These are phyloP conservation scores for Rhizopus arrhizus DNA, from an alignment of 371 early-diverging fungal species.

Conservation along the genomic window DNA sequence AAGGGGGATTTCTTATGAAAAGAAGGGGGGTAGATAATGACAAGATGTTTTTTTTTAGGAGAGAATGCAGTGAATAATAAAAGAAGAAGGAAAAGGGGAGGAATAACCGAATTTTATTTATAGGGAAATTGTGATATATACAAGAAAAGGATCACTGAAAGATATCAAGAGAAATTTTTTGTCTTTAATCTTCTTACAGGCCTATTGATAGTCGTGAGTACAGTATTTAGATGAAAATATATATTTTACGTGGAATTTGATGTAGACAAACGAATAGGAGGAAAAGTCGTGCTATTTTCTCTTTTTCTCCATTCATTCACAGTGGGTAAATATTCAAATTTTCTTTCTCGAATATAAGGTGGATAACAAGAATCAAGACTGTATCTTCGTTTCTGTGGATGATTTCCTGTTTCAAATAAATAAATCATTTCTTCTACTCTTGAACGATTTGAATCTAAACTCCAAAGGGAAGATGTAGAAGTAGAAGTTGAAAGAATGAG, in stretches of 20 bases:
- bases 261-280: conserved; percentile 4
- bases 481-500: not conserved
- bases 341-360: conserved; percentile 12
- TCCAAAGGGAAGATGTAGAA: not conserved
- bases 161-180: not conserved
- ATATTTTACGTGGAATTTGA: conserved; percentile 19
- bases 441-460: conserved; percentile 2
- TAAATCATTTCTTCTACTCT: conserved; percentile 20
- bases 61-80: too few relatives aligned
- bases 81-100: too few relatives aligned
- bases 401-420: conserved; percentile 14
- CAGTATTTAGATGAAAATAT: not conserved
- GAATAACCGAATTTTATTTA: too few relatives aligned
- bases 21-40: too few relatives aligned
- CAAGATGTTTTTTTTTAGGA: too few relatives aligned
- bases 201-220: not conserved
- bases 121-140: conserved; percentile 1
- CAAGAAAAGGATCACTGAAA: not conserved
- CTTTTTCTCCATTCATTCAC: conserved; percentile 25
- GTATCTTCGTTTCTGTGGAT: conserved; percentile 2
- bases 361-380: conserved; percentile 13
- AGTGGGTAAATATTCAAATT: conserved; percentile 26
- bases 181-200: conserved; percentile 12
- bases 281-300: not conserved
- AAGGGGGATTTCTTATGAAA: too few relatives aligned